Evolutionary conservation across 2,329 filamentous ascomycete species (phyloP), one percentile per base, ranked within the genome.

Genomic region (Sporothrix euskadiensis): DNA sequence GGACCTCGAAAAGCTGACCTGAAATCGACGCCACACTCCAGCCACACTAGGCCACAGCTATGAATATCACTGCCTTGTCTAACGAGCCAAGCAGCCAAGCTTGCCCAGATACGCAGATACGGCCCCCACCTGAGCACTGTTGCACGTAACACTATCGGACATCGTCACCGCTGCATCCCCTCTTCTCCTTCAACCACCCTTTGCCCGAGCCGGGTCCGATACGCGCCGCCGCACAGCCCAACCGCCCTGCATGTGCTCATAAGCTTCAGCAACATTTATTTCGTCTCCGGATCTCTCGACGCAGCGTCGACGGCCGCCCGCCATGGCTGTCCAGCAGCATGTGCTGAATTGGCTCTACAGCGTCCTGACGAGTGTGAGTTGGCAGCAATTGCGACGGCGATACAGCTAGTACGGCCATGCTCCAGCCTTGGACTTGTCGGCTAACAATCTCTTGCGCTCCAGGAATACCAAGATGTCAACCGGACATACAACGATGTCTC

Each of bases 331-430:
- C 80, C 92, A 93, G 79, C 94, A 97, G 82, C 92, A 94, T 83
- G 91, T 97, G 75, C 87, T 98, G 79, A 94, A 94, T 83, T 98
- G 95, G 95, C 90, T 98, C 6, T 97, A 97, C 83, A 96, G 93
- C 83, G 91, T 97, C 73, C 84, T 98, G 74, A 93, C 91, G 57
- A 93, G 90, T 78, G 92, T 94, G 83, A 68, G 85, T 56, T 41
- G 35, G 54, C 30, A 6, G n/a, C 7, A 19, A 12, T 10, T 12
- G 14, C 10, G n/a, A 52, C 41, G 32, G 47, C 30, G 39, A 47
- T 14, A 16, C n/a, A 22, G 10, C 35, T 14, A 32, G 22, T 61
- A 39, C 22, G 32, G 57, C 12, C 30, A 39, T 30, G 9, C 16
- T n/a, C 39, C 39, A 66, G 19, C 32, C 22, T n/a, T 41, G 44